Evolutionary conservation across 768 basidiomycete species (phyloP).

Genomic region (Boletus sp.): DNA sequence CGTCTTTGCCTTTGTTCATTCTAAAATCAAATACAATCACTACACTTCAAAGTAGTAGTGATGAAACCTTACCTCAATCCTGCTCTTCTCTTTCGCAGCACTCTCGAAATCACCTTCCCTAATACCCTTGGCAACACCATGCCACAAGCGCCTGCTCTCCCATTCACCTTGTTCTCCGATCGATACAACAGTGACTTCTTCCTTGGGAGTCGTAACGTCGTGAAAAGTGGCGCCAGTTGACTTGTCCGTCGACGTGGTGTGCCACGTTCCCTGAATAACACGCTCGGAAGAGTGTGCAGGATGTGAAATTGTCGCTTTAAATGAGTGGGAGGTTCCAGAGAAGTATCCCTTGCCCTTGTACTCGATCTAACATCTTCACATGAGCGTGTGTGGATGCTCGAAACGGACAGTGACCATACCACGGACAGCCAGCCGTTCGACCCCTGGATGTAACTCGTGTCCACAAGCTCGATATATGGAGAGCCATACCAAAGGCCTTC

Average conservation of each 20-base stretch:
- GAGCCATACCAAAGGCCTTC: conserved; percentile 92
- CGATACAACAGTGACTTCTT: conserved; percentile 66
- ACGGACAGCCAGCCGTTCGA: conserved; percentile 59
- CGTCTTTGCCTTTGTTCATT: conserved; percentile 90
- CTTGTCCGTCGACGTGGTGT: conserved; percentile 55
- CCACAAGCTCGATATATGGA: conserved; percentile 89
- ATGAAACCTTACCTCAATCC: conserved; percentile 70
- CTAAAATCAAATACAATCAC: conserved; percentile 39
- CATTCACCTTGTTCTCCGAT: conserved; percentile 70
- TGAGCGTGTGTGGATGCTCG: conserved; percentile 27
- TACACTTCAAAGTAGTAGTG: not conserved
- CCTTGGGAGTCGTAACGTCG: conserved; percentile 70
- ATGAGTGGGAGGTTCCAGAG: conserved; percentile 87
- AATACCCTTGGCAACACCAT: conserved; percentile 86
- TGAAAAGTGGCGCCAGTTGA: conserved; percentile 60
- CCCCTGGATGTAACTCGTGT: conserved; percentile 74
- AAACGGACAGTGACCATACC: conserved; percentile 30
- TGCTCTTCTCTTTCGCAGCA: conserved; percentile 85
- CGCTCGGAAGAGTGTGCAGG: conserved; percentile 45
- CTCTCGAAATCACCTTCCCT: conserved; percentile 86
- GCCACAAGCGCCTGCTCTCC: conserved; percentile 88
- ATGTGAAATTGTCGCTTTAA: conserved; percentile 76
- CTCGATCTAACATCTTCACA: conserved; percentile 59
- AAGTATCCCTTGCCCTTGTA: conserved; percentile 98
- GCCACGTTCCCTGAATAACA: conserved; percentile 81